Base-by-base conservation (phyloP, 2,329 filamentous ascomycete species). In the Aspergillus pseudotamarii region DNA sequence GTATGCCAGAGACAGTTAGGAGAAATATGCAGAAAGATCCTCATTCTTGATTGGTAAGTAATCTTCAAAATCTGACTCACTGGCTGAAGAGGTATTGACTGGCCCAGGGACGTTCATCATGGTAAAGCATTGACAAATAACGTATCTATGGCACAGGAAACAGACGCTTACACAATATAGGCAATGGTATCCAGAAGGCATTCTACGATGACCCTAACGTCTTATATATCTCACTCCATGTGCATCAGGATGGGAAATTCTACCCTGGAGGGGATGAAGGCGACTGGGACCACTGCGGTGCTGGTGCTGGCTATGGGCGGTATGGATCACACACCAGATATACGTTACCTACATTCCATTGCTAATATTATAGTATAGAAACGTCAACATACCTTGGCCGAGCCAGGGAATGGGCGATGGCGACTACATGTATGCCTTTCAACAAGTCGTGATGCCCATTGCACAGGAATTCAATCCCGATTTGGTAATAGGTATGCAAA, bases 151-250 rank as follows among this genome's bases (percentile, higher is more conserved):
- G 19, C n/a, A 14, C 4, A 53, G n/a, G 32, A 16, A 41, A 14
- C 32, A 23, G 26, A 38, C 6, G 46, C 71, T 78, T 8, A 73
- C 64, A 56, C 2, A 41, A 53, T 34, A n/a, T 63, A 83, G 91
- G 95, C 60, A 99, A 99, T 75, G 95, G 95, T 12, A 91, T 96
- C 32, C 95, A 99, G 73, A 94, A 97, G 73, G 94, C 96, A 57
- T 98, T 98, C 72, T 98, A 98, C 75, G 84, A 94, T 43, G 92
- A 99, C 71, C 92, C 94, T 0, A 97, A 97, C 71, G 89, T 99
- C 21, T 86, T 99, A 2, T 99, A 99, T 76, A 93, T 99, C 60
- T 99, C 95, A 0, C 80, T 97, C 8, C 95, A 99, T 72, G 93
- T 98, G 26, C 95, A 95, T 73, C 85, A 88, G 62, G 87, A 92